Evolutionary conservation across 768 basidiomycete species (phyloP).

Genomic region (Trametes elegans): DNA sequence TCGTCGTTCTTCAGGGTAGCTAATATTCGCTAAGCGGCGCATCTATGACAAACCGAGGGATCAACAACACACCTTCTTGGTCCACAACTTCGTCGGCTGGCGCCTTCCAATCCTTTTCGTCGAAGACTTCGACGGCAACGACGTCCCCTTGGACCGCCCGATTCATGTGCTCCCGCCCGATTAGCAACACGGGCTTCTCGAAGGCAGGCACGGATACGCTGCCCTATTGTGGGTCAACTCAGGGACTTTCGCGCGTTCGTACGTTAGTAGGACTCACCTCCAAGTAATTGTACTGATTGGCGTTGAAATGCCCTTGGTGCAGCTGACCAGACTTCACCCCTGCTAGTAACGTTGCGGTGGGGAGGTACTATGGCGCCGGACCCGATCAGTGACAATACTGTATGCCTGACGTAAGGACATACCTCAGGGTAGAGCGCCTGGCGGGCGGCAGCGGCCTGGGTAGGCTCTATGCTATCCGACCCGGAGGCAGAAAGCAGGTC

Average conservation of each 20-base stretch:
- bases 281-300: conserved; percentile 93
- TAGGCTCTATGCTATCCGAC: conserved; percentile 61
- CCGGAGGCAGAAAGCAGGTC: conserved; percentile 79
- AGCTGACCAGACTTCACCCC: conserved; percentile 84
- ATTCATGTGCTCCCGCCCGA: conserved; percentile 94
- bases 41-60: background rate
- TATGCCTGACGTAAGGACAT: conserved; percentile 17
- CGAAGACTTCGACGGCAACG: conserved; percentile 86
- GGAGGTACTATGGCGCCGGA: conserved; percentile 79
- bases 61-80: conserved; percentile 65
- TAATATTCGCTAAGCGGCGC: conserved; percentile 29
- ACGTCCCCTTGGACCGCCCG: conserved; percentile 91
- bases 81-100: conserved; percentile 92
- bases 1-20: conserved; percentile 86
- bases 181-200: conserved; percentile 75
- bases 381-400: no score
- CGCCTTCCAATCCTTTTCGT: conserved; percentile 88
- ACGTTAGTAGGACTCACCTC: conserved; percentile 53
- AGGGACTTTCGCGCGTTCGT: background rate
- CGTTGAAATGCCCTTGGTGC: conserved; percentile 93
- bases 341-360: conserved; percentile 66
- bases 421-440: conserved; percentile 78
- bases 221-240: conserved; percentile 46
- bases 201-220: conserved; percentile 74
- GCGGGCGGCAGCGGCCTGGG: conserved; percentile 49